Percentiles rank a stretch among this genome's conserved stretches.
These are phyloP conservation scores for Penicillium sp. DNA, from an alignment of 2,329 filamentous ascomycete species.

Conservation along the genomic window DNA sequence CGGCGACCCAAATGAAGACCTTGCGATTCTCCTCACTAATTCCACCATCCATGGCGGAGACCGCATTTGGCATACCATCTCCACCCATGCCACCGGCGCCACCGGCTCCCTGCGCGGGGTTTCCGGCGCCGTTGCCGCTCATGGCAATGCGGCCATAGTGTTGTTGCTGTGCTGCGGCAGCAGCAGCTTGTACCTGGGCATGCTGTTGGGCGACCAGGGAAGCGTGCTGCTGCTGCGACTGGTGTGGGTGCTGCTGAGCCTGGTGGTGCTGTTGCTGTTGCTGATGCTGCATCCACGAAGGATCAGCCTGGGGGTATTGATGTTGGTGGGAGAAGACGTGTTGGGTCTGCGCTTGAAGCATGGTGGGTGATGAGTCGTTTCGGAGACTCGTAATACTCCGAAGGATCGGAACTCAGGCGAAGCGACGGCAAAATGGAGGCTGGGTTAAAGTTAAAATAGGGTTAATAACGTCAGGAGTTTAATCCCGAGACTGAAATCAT, in stretches of 20 bases:
- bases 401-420: conserved; percentile 19
- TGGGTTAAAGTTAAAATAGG: conserved; percentile 6
- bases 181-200: conserved; percentile 52
- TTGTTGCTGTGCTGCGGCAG: conserved; percentile 46
- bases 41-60: conserved; percentile 57
- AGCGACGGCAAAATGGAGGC: conserved; percentile 1
- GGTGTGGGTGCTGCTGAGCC: conserved; percentile 40
- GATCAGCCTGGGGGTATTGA: conserved; percentile 50
- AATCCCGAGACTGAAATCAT: conserved; percentile 29
- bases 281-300: conserved; percentile 46
- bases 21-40: conserved; percentile 88
- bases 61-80: conserved; percentile 35
- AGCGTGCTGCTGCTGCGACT: conserved; percentile 41
- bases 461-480: conserved; percentile 25
- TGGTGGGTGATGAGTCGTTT: conserved; percentile 32
- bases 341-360: conserved; percentile 54
- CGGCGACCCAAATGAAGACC: conserved; percentile 89
- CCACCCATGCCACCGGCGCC: conserved; percentile 49
- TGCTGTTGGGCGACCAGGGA: conserved; percentile 53
- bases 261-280: conserved; percentile 39
- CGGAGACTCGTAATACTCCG: conserved; percentile 27
- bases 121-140: conserved; percentile 55
- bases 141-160: conserved; percentile 72
- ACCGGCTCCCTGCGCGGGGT: conserved; percentile 36
- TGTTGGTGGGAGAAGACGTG: conserved; percentile 62